Conservation (phyloP, 805 yeast species). For the Saccharomyces eubayanus region DNA sequence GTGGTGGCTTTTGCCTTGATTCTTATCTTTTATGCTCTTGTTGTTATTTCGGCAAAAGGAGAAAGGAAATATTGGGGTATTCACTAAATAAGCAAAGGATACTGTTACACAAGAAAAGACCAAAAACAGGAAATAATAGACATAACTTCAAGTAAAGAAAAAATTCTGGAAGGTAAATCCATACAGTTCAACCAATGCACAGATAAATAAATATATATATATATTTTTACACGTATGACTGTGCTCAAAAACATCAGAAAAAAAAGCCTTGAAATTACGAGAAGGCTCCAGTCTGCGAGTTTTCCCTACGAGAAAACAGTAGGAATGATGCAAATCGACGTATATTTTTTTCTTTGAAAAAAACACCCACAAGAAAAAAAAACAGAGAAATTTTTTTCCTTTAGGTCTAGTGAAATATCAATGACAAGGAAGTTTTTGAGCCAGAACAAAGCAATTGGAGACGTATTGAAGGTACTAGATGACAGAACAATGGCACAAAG, state of each 20-base stretch:
- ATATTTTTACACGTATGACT: neutral
- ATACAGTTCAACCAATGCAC: too few relatives aligned
- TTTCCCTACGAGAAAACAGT: neutral
- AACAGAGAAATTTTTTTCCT: neutral
- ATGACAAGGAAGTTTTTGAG: neutral
- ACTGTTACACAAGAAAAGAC: neutral
- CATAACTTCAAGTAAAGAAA: too few relatives aligned
- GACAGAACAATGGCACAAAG: neutral
- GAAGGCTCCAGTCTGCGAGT: neutral
- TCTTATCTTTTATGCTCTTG: neutral
- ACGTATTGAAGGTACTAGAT: neutral
- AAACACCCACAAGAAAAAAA: neutral
- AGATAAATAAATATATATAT: neutral
- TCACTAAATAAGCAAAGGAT: neutral
- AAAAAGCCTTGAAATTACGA: neutral
- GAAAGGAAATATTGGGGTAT: neutral
- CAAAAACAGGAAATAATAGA: neutral
- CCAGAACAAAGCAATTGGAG: neutral
- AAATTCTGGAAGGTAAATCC: too few relatives aligned
- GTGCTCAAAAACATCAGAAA: neutral
- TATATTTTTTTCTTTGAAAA: neutral
- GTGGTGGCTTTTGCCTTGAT: neutral
- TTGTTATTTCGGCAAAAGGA: neutral
- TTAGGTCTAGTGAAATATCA: neutral
- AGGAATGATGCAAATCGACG: neutral